Evolutionary conservation across 225 moss, liverwort and hornwort species (phyloP), one percentile per base, ranked within the genome.

Genomic region (Anthoceros angustus): DNA sequence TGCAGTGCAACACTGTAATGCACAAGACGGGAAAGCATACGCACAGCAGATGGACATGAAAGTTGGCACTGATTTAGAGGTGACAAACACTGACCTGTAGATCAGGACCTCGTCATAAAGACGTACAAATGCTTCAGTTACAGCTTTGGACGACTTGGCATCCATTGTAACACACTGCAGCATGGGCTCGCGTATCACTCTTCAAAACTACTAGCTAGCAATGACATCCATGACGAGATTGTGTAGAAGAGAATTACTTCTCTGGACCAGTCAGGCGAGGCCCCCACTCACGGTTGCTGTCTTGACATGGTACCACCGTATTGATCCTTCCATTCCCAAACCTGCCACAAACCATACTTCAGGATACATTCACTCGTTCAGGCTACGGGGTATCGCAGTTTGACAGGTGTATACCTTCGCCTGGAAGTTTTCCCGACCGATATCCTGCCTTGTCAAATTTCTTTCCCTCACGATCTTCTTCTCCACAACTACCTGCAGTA

Each of bases 401-500:
- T 21, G 21, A 40, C 48, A 72, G 5, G 41, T 64, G 61, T 70
- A 64, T 72, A 93, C 93, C 85, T 95, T 86, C 10, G 73, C 79
- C 25, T 88, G 82, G 67, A 95, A 95, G 12, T 91, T 83, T 63
- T 88, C 91, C 40, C 95, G 81, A 69, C 95, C 95, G 68, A 88
- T 45, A 71, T 91, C 95, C 73, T 91, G 95, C 63, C 95, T 80
- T 62, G 85, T 86, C 73, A 85, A 67, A 67, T 83, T 86, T 66
- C 78, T 79, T 62, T 88, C 83, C 66, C 80, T 88, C 77, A 80
- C 80, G 0, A 95, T 73, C 69, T 50, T 86, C 72, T 91, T 95
- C 71, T 95, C 94, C 24, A 95, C 91, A 15, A 95, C 91, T 70
- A 95, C 93, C 93, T 93, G 82, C n/a, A n/a, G n/a, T n/a, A n/a